Conservation (phyloP, 202 grass and related monocot species). For the Hordeum pubiflorum region DNA sequence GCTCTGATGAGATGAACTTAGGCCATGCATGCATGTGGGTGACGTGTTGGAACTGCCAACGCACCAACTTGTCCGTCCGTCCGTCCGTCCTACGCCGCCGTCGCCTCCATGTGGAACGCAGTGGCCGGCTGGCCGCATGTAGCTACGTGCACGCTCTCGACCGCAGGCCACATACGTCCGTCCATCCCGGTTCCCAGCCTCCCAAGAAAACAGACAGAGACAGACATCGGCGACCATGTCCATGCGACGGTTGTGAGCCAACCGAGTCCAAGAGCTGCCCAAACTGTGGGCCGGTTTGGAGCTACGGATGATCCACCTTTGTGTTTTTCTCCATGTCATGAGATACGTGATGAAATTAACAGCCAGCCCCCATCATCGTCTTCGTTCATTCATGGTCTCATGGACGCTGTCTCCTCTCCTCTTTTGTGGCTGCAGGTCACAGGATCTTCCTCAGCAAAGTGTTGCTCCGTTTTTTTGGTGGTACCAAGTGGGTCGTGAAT, state of each 20-base stretch:
- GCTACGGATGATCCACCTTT: neutral
- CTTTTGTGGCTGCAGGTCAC: slow-evolving; percentile 23
- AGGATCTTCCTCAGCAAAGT: slow-evolving; percentile 7
- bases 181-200: neutral
- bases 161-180: neutral
- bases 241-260: slow-evolving; percentile 27
- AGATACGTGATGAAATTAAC: neutral
- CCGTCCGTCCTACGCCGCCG: neutral
- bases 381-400: neutral
- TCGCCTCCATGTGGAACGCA: neutral
- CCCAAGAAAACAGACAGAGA: neutral
- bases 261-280: neutral
- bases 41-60: slow-evolving; percentile 5
- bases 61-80: neutral
- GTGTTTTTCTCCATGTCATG: neutral
- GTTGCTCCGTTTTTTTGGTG: neutral
- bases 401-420: neutral
- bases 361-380: neutral
- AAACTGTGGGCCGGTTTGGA: slow-evolving; percentile 15
- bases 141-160: neutral
- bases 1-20: neutral
- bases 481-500: neutral
- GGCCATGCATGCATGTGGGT: neutral
- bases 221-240: neutral
- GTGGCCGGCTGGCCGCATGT: no score